Evolutionary conservation across 225 moss, liverwort and hornwort genomes (phyloP), one percentile per base, ranked within the genome.

Genomic region (Sphagnum tenellum): DNA sequence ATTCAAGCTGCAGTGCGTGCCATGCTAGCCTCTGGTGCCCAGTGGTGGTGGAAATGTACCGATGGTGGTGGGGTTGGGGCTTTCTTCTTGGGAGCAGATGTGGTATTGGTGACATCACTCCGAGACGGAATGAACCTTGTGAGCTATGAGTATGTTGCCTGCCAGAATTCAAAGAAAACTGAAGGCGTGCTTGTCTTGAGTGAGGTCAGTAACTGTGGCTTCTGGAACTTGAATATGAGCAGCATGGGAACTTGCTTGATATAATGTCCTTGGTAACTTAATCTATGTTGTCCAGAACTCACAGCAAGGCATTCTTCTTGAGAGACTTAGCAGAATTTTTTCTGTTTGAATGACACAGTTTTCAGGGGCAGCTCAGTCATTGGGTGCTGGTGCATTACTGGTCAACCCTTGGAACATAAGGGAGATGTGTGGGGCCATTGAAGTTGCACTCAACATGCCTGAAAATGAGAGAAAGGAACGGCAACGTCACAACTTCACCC

Each of bases 41-140:
- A 29, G 29, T 29, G 29, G 29, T 29, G 1, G 29, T 29, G 29
- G 29, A 29, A 29, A 29, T 29, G 1, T 29, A 29, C 29, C 29
- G 29, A 29, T 29, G 47, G 49, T 54, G 53, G 49, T 8, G 53
- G 60, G 10, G 44, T 29, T 29, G 29, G 29, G 29, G 29, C 29
- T 29, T 29, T 29, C 29, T 29, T 55, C 48, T 61, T 70, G 66
- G 66, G 44, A 63, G 58, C 71, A 86, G 96, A 96, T 73, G 96
- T 96, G 66, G 96, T 88, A 4, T 72, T 96, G 65, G 89, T 96
- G 65, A 96, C 96, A 2, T 96, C 96, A 5, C 72, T 98, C 52
- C 83, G 96, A 70, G 96, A 98, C 69, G 96, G 96, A 46, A 98
- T 98, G 96, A 98, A 98, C 73, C 92, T 98, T 59, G 96, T 98